phyloP scores from a whole-genome alignment of 139 green algal species.

The Deuterostichococcus epilithicus region DNA sequence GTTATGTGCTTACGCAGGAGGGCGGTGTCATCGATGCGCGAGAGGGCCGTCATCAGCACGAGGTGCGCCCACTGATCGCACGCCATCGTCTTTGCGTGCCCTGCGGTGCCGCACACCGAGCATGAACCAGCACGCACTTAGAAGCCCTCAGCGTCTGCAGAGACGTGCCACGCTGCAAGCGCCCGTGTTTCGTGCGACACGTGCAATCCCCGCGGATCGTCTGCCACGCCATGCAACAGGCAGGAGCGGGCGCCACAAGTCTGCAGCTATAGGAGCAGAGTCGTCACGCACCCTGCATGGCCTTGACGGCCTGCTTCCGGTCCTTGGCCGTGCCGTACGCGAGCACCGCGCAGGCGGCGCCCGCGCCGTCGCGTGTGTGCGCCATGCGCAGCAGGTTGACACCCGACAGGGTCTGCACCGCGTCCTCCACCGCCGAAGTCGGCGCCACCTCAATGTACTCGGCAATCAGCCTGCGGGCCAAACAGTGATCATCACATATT shows the following conservation, averaged over 20 bases:
- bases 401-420: conserved; percentile 65
- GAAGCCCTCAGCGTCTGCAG: neutral
- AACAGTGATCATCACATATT: neutral
- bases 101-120: conserved; percentile 19
- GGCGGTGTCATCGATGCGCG: conserved; percentile 78
- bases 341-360: conserved; percentile 64
- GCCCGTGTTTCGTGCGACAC: no score
- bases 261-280: no score
- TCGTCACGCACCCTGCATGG: conserved; percentile 58
- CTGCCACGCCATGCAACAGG: no score
- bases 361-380: conserved; percentile 80
- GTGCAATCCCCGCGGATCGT: no score
- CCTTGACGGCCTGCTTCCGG: conserved; percentile 74
- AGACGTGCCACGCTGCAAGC: neutral
- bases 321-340: conserved; percentile 71
- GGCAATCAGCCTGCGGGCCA: conserved; percentile 56
- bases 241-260: no score
- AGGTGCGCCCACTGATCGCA: conserved; percentile 78
- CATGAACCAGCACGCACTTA: neutral
- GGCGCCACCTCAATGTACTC: conserved; percentile 75
- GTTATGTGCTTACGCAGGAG: conserved; percentile 72
- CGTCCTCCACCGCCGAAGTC: conserved; percentile 55
- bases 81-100: conserved; percentile 62
- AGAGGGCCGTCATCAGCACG: conserved; percentile 63
- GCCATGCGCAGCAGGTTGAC: conserved; percentile 80